Base-by-base conservation (phyloP, 148 eudicot species). In the Chenopodium album region DNA sequence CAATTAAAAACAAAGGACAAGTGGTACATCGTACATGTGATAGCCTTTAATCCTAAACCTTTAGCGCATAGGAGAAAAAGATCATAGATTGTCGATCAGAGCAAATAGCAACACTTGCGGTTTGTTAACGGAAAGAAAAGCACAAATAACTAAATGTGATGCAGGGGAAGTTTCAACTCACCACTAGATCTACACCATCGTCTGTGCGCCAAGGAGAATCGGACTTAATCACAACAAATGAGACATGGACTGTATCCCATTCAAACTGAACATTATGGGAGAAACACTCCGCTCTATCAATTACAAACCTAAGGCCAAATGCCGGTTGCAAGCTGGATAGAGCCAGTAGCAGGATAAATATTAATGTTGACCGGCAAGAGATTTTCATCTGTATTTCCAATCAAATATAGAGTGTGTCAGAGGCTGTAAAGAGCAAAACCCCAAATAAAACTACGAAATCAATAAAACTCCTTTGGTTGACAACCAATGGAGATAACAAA, bases 181-280 rank as follows among this genome's bases (percentile, higher is more conserved):
- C 99, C 97, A 92, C 92, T 73, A 95, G 88, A 85, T 95, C 98
- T 79, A 93, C 97, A 65, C 99, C 99, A 19, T 87, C 92, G 7
- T 90, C 89, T 68, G 85, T 88, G 75, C 92, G 92, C 92, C 98
- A 94, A 19, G 91, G 60, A 31, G 92, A 87, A 59, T 95, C 98
- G 10, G 90, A 82, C 89, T 93, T 93, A 70, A 95, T 88, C 48
- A 95, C 97, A 60, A 95, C 99, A 74, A 92, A 94, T 11, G 99
- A 93, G 28, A 82, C 91, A 74, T 90, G 92, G 73, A 95, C 92
- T 7, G 89, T 91, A 48, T 89, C 92, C 80, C 92, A 89, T 26
- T 92, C 94, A 59, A 88, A 88, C 74, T 92, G 92, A 47, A 90
- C 98, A 47, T 93, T 91, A 82, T 93, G 99, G 19, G 99, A 90